Base-by-base conservation (phyloP, 2,329 filamentous ascomycete genomes). In the Cordyceps farinosa region DNA sequence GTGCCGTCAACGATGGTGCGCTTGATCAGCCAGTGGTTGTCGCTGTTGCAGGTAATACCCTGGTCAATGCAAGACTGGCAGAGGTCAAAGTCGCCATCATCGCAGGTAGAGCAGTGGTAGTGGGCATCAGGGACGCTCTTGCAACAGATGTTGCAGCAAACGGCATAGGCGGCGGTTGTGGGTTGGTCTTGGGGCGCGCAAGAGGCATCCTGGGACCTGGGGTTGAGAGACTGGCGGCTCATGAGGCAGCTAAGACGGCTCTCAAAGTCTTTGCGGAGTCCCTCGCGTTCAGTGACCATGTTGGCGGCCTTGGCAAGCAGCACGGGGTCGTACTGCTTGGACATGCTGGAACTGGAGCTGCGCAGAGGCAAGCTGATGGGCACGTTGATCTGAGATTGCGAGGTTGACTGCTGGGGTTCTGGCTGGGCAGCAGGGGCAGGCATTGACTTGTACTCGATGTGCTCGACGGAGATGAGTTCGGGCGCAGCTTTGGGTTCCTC, bases 101-200 rank as follows among this genome's bases (percentile, higher is more conserved):
- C 92, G 73, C 95, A 99, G 64, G 90, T 91, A 68, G 90, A 90
- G 81, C 96, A 99, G 78, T 99, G 95, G 76, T 91, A 99, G 77
- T 99, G 94, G 58, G 87, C 85, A 69, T 92, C 87, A 34, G 89
- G 85, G 70, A 97, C 92, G 48, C 87, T 85, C 65, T 80, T 82
- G 68, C 92, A 89, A 77, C 95, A 99, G 74, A 86, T 84, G 79
- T 99, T 98, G 85, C 95, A 99, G 81, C 91, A 96, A 51, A 99
- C 92, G 13, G 90, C 90, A 77, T 93, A 97, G 42, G 64, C 62
- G n/a, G 64, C 11, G 13, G 51, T 29, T 32, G 30, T 38, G 27
- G 17, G 15, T 29, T 59, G 32, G 27, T 48, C 29, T 44, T 42
- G 32, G 29, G 60, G 52, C 17, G 40, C 30, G 3, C 13, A 9